Evolutionary conservation across 2,329 filamentous ascomycete genomes (phyloP).

Genomic region (Endocalyx cinctus): DNA sequence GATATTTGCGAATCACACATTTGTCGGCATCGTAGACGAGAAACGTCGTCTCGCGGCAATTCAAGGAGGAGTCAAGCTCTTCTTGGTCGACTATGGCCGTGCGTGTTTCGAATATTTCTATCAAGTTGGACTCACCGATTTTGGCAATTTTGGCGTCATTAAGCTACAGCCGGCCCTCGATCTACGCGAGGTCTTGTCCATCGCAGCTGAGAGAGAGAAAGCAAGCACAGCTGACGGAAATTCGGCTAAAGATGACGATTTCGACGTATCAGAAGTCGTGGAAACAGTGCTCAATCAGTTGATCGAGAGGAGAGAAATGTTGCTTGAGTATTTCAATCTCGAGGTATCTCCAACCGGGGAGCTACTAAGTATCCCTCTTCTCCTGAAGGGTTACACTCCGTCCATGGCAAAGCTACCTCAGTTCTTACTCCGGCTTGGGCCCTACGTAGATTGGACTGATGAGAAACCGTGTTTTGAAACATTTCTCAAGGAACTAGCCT

Average conservation of each 20-base stretch:
- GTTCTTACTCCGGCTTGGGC: conserved; percentile 84
- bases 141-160: conserved; percentile 88
- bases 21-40: conserved; percentile 89
- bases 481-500: conserved; percentile 80
- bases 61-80: conserved; percentile 87
- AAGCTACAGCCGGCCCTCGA: conserved; percentile 72
- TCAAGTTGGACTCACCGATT: conserved; percentile 89
- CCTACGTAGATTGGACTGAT: conserved; percentile 78
- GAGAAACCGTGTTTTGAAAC: conserved; percentile 83
- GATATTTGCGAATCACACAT: conserved; percentile 81
- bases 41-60: conserved; percentile 83
- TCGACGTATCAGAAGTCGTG: conserved; percentile 64
- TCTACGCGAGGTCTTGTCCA: conserved; percentile 63
- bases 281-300: conserved; percentile 63
- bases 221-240: conserved; percentile 28
- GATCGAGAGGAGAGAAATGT: conserved; percentile 75
- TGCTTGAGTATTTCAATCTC: conserved; percentile 87
- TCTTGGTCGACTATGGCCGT: conserved; percentile 88
- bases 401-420: conserved; percentile 79
- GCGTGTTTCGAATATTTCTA: conserved; percentile 89
- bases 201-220: conserved; percentile 70
- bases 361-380: conserved; percentile 72
- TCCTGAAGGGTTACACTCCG: conserved; percentile 86
- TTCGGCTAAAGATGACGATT: conserved; percentile 43
- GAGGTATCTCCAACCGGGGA: conserved; percentile 75